Evolutionary conservation across 257 asterid genomes (phyloP).

Genomic region (Plantago elongata): DNA sequence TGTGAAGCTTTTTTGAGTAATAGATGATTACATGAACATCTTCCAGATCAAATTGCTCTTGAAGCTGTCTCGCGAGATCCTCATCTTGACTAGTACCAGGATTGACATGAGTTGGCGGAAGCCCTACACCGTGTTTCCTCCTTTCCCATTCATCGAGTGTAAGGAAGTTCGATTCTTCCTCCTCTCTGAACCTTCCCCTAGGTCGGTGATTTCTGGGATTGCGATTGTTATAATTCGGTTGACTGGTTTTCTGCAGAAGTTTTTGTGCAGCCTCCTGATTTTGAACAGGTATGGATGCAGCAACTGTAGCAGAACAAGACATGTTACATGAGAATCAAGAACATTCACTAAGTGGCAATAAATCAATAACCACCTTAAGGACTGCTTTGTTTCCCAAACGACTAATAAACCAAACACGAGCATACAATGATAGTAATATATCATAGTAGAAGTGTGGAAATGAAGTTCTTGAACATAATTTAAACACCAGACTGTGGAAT

Average conservation of each 20-base stretch:
- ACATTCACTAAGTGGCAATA: neutral
- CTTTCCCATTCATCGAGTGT: conserved; percentile 90
- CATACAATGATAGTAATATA: conserved; percentile 2
- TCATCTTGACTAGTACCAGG: conserved; percentile 56
- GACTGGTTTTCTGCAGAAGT: conserved; percentile 71
- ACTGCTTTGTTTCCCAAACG: conserved; percentile 1
- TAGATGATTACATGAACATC: conserved; percentile 51
- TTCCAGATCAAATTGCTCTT: conserved; percentile 71
- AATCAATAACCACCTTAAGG: conserved; percentile 10
- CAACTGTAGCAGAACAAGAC: conserved; percentile 37
- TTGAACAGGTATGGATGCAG: conserved; percentile 69
- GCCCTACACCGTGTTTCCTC: conserved; percentile 44
- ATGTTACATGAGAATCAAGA: conserved; percentile 14
- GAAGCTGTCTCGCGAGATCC: conserved; percentile 78
- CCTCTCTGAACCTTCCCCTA: conserved; percentile 52
- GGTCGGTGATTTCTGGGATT: conserved; percentile 45
- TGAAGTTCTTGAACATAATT: too few species aligned
- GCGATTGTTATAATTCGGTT: conserved; percentile 36
- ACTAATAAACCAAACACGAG: conserved; percentile 1
- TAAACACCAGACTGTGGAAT: neutral
- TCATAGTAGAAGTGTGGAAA: neutral
- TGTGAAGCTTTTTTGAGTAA: conserved; percentile 13
- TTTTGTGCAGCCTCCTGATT: conserved; percentile 91
- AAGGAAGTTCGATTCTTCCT: conserved; percentile 50
- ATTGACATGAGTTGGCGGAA: conserved; percentile 27